Conservation (phyloP, 306 rosid genomes). For the Quercus berberidifolia region DNA sequence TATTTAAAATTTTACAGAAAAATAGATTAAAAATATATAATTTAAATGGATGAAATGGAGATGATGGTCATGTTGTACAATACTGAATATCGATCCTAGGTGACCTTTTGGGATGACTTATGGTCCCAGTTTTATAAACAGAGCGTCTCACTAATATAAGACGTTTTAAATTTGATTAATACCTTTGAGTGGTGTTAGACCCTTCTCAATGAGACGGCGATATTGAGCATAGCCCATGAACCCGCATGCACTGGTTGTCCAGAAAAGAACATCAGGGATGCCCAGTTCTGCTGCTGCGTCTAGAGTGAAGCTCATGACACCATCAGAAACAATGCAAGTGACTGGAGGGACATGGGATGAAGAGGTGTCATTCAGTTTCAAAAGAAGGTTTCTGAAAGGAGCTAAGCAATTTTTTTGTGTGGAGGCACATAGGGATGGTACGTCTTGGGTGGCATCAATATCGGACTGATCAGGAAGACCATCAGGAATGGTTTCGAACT, state of each 20-base stretch:
- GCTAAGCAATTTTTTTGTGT: conserved; percentile 26
- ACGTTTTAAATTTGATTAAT: neutral
- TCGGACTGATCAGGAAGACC: conserved; percentile 51
- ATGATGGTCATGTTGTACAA: too few species aligned
- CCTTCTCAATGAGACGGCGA: conserved; percentile 20
- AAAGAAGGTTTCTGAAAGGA: conserved; percentile 40
- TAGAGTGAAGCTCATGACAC: conserved; percentile 39
- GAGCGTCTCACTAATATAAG: too few species aligned
- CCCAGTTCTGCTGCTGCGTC: conserved; percentile 44
- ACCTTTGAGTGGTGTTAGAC: conserved; percentile 57
- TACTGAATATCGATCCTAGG: too few species aligned
- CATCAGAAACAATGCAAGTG: conserved; percentile 47
- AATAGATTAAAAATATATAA: too few species aligned
- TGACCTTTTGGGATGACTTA: too few species aligned
- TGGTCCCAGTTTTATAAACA: too few species aligned
- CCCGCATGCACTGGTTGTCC: conserved; percentile 55
- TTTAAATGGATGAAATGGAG: too few species aligned
- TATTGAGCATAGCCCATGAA: conserved; percentile 34
- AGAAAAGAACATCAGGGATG: conserved; percentile 40
- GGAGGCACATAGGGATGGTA: conserved; percentile 35
- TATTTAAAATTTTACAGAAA: too few species aligned
- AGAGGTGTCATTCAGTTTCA: conserved; percentile 23
- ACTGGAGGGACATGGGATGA: conserved; percentile 32
- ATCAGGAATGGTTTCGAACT: conserved; percentile 41
- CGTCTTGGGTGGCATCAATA: conserved; percentile 43